Evolutionary conservation across 1,284 basidiomycete species (phyloP).

Genomic region (Ustilago curta): DNA sequence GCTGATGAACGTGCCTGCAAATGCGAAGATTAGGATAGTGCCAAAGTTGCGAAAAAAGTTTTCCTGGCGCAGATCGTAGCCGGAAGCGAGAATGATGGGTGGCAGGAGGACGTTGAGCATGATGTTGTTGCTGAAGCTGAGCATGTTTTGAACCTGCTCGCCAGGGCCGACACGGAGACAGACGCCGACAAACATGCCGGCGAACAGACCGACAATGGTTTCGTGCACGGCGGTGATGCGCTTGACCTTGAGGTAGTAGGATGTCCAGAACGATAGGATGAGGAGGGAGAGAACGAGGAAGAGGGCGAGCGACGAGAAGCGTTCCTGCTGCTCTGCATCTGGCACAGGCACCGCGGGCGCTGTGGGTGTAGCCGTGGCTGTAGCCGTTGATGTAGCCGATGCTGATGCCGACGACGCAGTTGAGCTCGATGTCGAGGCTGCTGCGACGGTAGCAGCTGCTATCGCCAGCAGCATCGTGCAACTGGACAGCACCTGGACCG

Average conservation of each 20-base stretch:
- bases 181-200: constrained; percentile 92
- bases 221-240: constrained; percentile 95
- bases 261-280: constrained; percentile 92
- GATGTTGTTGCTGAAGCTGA: constrained; percentile 95
- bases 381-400: constrained; percentile 7
- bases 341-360: constrained; percentile 22
- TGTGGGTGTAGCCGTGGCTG: constrained; percentile 12
- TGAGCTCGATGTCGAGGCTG: constrained; percentile 4
- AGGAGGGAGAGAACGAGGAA: constrained; percentile 88
- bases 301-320: constrained; percentile 66
- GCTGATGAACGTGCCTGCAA: constrained; percentile 95
- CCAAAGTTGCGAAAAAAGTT: constrained; percentile 85
- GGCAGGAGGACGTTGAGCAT: constrained; percentile 98
- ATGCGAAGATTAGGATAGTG: constrained; percentile 90
- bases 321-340: constrained; percentile 65
- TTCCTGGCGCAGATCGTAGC: constrained; percentile 96
- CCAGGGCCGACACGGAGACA: constrained; percentile 90
- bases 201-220: constrained; percentile 93
- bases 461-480: constrained; percentile 7
- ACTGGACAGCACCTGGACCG: constrained; percentile 14
- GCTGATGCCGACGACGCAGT: constrained; percentile 2
- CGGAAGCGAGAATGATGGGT: constrained; percentile 97
- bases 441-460: constrained; percentile 14
- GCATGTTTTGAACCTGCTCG: constrained; percentile 94
- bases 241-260: constrained; percentile 97